phyloP scores from a whole-genome alignment of 495 filamentous ascomycete genomes.

The Hyaloscypha bicolor region DNA sequence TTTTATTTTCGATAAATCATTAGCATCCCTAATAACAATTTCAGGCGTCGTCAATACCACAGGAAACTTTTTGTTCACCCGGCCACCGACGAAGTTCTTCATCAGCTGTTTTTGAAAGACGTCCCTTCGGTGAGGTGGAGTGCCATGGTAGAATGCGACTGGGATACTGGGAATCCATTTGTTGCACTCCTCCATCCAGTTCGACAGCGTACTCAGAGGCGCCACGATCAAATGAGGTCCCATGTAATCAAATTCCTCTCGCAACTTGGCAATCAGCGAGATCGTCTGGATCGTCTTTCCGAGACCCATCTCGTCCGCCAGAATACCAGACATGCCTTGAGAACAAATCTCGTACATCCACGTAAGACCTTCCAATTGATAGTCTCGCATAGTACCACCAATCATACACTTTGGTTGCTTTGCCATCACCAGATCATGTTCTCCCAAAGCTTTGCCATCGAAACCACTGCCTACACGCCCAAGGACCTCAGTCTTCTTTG shows the following conservation, averaged over 20 bases:
- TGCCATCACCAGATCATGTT: conserved; percentile 77
- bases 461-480: conserved; percentile 55
- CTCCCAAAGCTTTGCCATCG: conserved; percentile 61
- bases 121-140: conserved; percentile 69
- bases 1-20: conserved; percentile 73
- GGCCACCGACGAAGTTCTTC: conserved; percentile 55
- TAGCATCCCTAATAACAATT: conserved; percentile 89
- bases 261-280: conserved; percentile 82
- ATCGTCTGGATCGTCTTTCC: conserved; percentile 97
- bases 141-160: conserved; percentile 87
- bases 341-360: conserved; percentile 85
- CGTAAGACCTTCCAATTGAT: conserved; percentile 91
- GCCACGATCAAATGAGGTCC: conserved; percentile 91
- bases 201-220: conserved; percentile 87
- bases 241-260: conserved; percentile 76
- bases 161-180: conserved; percentile 88
- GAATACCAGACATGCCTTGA: conserved; percentile 91
- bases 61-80: conserved; percentile 68
- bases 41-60: conserved; percentile 94
- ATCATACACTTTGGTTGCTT: conserved; percentile 82
- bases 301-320: conserved; percentile 97
- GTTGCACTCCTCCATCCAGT: conserved; percentile 95
- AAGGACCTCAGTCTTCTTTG: conserved; percentile 55
- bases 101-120: conserved; percentile 65
- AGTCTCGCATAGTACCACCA: conserved; percentile 89